Evolutionary conservation across 2,329 filamentous ascomycete species (phyloP), one percentile per base, ranked within the genome.

Genomic region (Penicillium sp.): DNA sequence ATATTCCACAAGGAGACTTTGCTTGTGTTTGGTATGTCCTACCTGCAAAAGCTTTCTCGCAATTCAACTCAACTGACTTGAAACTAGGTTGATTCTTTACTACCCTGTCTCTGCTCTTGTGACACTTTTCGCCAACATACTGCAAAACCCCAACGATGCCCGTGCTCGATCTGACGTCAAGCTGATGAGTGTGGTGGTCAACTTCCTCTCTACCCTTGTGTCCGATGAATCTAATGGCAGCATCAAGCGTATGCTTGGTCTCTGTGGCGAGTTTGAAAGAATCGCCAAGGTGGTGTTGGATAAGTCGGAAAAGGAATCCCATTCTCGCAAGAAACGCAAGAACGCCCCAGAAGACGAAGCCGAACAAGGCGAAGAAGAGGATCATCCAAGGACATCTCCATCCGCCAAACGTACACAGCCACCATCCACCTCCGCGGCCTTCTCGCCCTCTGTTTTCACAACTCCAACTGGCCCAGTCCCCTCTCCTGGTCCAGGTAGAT

Each of bases 101-200:
- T 99, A 96, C 75, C 94, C 94, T 0, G 92, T 99, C 8, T 96
- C 94, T 0, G 90, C 94, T 1, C 83, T 97, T 4, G 92, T 99
- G 42, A 97, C 94, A 0, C 78, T 99, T 2, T 99, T 99, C 67
- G 92, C 93, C 55, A 97, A 97, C 67, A 95, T 97, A 44, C 76
- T 99, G 1, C 94, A 99, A 70, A 97, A 97, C 64, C 94, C 94
- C 0, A 85, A 93, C 54, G 94, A 99, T 67, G 86, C 89, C 1
- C 84, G 92, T 43, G 93, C 93, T 40, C 87, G 91, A 50, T 92
- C 92, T 1, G 94, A 99, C 70, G 86, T 94, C 14, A 88, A 89
- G 61, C 77, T 97, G 18, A 97, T 99, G 92, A 91, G 88, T 62
- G 81, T 93, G 7, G 94, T 99, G 1, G 92, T 97, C 51, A 92